Conservation (phyloP, 768 basidiomycete genomes). For the Cyclocybe aegerita region DNA sequence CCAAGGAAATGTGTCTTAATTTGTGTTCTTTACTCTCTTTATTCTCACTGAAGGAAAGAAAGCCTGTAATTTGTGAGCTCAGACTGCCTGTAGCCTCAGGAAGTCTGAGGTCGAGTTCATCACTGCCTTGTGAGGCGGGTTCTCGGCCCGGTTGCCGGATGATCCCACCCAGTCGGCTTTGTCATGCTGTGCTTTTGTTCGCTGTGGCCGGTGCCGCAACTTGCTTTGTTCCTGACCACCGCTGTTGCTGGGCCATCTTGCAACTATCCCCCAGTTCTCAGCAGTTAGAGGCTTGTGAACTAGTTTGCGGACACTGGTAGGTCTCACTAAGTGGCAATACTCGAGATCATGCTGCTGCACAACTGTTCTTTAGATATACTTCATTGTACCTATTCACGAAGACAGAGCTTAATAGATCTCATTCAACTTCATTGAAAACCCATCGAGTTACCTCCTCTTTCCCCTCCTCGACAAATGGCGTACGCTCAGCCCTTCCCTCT, state of each 20-base stretch:
- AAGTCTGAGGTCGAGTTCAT: too few relatives aligned
- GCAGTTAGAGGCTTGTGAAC: slow-evolving; percentile 13
- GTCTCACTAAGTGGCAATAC: slow-evolving; percentile 15
- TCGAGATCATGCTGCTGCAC: slow-evolving; percentile 18
- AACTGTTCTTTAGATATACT: slow-evolving; percentile 22
- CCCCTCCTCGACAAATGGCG: slow-evolving; percentile 48
- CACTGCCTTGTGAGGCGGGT: too few relatives aligned
- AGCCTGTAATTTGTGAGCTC: too few relatives aligned
- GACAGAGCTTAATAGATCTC: slow-evolving; percentile 12
- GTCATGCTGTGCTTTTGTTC: slow-evolving; percentile 3
- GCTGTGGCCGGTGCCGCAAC: neutral
- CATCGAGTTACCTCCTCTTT: slow-evolving; percentile 22
- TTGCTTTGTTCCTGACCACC: slow-evolving; percentile 21
- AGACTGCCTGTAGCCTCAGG: too few relatives aligned
- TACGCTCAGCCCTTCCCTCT: slow-evolving; percentile 82
- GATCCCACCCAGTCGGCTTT: neutral
- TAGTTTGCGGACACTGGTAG: slow-evolving; percentile 20
- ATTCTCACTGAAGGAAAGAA: too few relatives aligned
- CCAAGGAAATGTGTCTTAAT: too few relatives aligned
- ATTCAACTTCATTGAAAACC: slow-evolving; percentile 12
- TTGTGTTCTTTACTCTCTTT: too few relatives aligned
- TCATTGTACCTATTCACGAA: slow-evolving; percentile 9
- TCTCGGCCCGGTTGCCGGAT: neutral
- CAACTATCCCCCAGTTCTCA: slow-evolving; percentile 9
- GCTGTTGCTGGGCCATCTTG: slow-evolving; percentile 21